Base-by-base conservation (phyloP, 306 rosid species). In the Vicia villosa region DNA sequence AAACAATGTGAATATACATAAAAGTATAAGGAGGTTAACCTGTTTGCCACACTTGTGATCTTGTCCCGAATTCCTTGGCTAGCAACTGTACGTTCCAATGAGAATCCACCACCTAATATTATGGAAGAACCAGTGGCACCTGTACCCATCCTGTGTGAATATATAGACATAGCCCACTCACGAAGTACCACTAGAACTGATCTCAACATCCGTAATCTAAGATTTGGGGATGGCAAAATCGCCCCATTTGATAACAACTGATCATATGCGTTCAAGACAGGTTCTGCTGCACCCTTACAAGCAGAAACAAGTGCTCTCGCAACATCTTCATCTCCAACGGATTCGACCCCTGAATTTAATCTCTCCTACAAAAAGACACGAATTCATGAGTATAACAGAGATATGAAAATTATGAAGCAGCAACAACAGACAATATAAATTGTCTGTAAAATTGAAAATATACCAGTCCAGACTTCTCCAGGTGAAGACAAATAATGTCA, bases 391-490 rank as follows among this genome's bases (percentile, higher is more conserved):
- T 36, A 9, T 19, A 36, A 8, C 34, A n/a, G n/a, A 20, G 52
- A 26, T 28, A 51, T 15, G 38, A 66, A 5, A 45, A 60, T 37
- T 17, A 67, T 28, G 50, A 37, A 22, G 42, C 8, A 67, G 69
- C 66, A 73, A 63, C 68, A 24, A 58, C 52, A 49, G 77, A 46
- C 43, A 61, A 67, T 14, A 71, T 37, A 24, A 59, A 28, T 41
- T 61, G 52, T 67, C 47, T 63, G 36, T 45, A 24, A 50, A 45
- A 0, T 65, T 8, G 54, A 28, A 49, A 70, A 79, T 10, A 19
- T 88, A 94, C 99, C 95, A 87, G 63, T 83, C 87, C 95, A 78
- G 97, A 95, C 82, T 87, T 94, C 88, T 94, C 99, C 20, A 94
- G 97, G 77, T 91, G 97, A 74, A 91, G 96, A 81, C 97, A 94